Base-by-base conservation (phyloP, 352 stramenopile species). In the Phytophthora multivora region DNA sequence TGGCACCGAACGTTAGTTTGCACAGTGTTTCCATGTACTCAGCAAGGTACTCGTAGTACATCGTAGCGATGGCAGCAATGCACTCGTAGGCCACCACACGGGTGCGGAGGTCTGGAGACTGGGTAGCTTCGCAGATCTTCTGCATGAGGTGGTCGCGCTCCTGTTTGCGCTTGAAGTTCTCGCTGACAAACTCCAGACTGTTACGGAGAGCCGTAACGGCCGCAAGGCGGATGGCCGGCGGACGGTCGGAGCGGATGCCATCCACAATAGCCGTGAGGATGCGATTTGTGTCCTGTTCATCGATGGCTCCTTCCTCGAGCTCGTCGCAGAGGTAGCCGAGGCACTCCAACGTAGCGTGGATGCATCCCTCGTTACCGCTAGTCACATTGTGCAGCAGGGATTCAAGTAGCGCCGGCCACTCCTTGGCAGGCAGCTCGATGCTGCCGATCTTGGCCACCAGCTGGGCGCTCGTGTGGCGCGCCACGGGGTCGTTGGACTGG, bases 181-280 rank as follows among this genome's bases (percentile, higher is more conserved):
- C 89, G 36, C 77, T 83, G 6, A 97, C 95, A 77, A 99, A 99
- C 42, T 98, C 80, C 12, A 99, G 66, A 55, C 88, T 98, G 80
- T 99, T 99, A 46, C 92, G 82, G 30, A 99, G 79, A 2, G 97
- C 97, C 23, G 77, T 91, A 1, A 97, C 83, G 13, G 96, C 97
- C 0, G 96, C 95, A 19, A 97, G 84, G 31, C 97, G 85, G 60
- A 99, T 97, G 19, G 83, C 71, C 28, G 91, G 78, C 11, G 91
- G 80, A 2, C 93, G 78, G 51, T 97, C 89, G 0, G 83, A 58
- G 36, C 88, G 79, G 51, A 99, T 98, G 41, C 96, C 97, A 69
- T 99, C 93, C 12, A 99, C 95, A 66, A 99, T 99, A 13, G 95
- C 93, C 18, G 92, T 99, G 19, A 99, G 76, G 66, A 99, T 98